Conservation (phyloP, 345 rosid genomes). For the Luvunga scandens region DNA sequence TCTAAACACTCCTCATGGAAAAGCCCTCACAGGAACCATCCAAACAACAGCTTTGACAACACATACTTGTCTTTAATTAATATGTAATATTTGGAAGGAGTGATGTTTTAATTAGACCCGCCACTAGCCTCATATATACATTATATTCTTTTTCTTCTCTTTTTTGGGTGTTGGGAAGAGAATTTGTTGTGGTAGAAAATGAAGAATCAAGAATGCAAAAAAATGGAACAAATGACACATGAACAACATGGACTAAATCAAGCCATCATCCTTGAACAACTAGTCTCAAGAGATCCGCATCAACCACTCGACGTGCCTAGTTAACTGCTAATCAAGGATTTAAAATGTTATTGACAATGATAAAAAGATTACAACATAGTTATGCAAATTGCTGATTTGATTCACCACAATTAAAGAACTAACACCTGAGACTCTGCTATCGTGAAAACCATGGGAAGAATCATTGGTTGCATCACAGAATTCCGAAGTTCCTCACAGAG, state of each 20-base stretch:
- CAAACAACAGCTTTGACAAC: neutral
- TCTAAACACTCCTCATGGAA: neutral
- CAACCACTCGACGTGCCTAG: neutral
- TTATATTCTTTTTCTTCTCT: neutral
- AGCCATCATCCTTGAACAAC: neutral
- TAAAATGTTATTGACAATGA: conserved; percentile 8
- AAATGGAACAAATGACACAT: neutral
- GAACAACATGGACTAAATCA: neutral
- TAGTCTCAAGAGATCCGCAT: neutral
- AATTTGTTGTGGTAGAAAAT: neutral
- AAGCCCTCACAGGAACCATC: neutral
- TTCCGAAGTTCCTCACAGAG: conserved; percentile 98
- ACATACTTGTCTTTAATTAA: neutral
- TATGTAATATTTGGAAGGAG: neutral
- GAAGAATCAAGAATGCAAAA: neutral
- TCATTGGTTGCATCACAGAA: conserved; percentile 92
- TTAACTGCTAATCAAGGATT: conserved; percentile 2
- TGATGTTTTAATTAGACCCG: neutral
- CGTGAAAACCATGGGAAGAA: conserved; percentile 94
- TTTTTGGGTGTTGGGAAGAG: too few relatives aligned
- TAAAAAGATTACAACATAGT: neutral
- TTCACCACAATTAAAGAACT: conserved; percentile 16
- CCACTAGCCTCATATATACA: neutral
- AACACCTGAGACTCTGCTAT: conserved; percentile 95
- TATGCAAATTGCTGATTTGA: conserved; percentile 1